phyloP scores from a whole-genome alignment of 1,284 basidiomycete species.

The Chalciporus piperatoides region DNA sequence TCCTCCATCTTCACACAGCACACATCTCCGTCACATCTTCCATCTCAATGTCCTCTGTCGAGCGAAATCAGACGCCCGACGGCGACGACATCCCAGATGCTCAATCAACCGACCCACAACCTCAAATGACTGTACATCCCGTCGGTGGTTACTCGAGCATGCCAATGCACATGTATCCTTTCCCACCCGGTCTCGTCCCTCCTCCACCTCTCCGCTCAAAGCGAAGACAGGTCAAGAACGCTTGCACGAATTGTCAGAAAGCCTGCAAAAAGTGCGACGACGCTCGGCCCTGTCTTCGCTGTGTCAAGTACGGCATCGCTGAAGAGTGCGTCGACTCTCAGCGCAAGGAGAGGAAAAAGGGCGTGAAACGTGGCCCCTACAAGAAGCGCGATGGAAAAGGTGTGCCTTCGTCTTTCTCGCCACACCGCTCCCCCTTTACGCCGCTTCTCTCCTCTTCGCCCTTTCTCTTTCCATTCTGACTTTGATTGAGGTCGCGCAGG shows the following conservation, averaged over 20 bases:
- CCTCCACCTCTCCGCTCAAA: slow-evolving; percentile 58
- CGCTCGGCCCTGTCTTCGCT: slow-evolving; percentile 80
- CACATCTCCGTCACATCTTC: slow-evolving; percentile 17
- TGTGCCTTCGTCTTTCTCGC: slow-evolving; percentile 40
- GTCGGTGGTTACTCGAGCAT: slow-evolving; percentile 47
- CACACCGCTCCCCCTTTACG: slow-evolving; percentile 19
- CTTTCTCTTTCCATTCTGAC: slow-evolving; percentile 34
- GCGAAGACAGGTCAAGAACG: slow-evolving; percentile 86
- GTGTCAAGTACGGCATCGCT: slow-evolving; percentile 78
- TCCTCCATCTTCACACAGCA: not conserved
- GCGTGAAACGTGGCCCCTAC: slow-evolving; percentile 86
- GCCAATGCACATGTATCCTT: slow-evolving; percentile 67
- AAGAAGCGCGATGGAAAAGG: slow-evolving; percentile 88
- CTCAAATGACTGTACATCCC: slow-evolving; percentile 50
- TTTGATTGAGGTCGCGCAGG: slow-evolving; percentile 51
- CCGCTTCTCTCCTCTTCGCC: slow-evolving; percentile 13
- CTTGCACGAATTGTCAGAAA: slow-evolving; percentile 85
- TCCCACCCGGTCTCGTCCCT: slow-evolving; percentile 47
- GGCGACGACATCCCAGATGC: slow-evolving; percentile 35
- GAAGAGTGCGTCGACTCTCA: slow-evolving; percentile 80
- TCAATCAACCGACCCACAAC: slow-evolving; percentile 42
- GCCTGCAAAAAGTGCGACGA: slow-evolving; percentile 91
- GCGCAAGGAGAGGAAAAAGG: slow-evolving; percentile 82
- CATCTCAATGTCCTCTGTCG: slow-evolving; percentile 29
- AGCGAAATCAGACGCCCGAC: slow-evolving; percentile 38